Conservation (phyloP, 1,139 yeast genomes). For the Candida neerlandica region DNA sequence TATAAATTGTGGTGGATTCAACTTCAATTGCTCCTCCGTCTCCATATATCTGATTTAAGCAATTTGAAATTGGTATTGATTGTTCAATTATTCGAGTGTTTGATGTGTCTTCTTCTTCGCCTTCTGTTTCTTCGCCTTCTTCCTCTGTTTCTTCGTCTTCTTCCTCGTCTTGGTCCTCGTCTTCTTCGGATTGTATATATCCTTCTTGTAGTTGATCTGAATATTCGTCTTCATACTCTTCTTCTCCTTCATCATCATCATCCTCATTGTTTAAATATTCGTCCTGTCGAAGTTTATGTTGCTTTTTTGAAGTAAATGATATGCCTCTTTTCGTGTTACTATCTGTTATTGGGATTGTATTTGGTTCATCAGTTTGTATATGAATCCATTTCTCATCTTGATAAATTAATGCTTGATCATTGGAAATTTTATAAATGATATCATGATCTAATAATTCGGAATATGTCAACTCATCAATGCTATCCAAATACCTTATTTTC, state of each 20-base stretch:
- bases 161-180: too few species aligned
- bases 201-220: too few species aligned
- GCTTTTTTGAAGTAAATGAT: too few species aligned
- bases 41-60: conserved; percentile 16
- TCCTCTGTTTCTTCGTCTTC: too few species aligned
- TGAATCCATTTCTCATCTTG: conserved; percentile 6
- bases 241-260: too few species aligned
- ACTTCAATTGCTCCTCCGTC: conserved; percentile 17
- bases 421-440: conserved; percentile 2
- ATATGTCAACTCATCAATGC: conserved; percentile 2
- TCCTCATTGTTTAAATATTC: too few species aligned
- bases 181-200: too few species aligned
- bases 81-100: not conserved
- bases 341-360: not conserved
- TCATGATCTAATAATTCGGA: not conserved
- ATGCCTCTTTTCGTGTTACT: too few species aligned
- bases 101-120: not conserved
- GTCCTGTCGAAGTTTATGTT: too few species aligned
- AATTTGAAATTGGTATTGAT: conserved; percentile 15
- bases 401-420: conserved; percentile 5
- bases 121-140: too few species aligned
- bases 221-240: too few species aligned
- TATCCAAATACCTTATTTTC: not conserved
- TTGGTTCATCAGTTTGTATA: not conserved
- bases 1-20: conserved; percentile 5